Conservation (phyloP, 352 stramenopile species). For the Globisporangium polare region DNA sequence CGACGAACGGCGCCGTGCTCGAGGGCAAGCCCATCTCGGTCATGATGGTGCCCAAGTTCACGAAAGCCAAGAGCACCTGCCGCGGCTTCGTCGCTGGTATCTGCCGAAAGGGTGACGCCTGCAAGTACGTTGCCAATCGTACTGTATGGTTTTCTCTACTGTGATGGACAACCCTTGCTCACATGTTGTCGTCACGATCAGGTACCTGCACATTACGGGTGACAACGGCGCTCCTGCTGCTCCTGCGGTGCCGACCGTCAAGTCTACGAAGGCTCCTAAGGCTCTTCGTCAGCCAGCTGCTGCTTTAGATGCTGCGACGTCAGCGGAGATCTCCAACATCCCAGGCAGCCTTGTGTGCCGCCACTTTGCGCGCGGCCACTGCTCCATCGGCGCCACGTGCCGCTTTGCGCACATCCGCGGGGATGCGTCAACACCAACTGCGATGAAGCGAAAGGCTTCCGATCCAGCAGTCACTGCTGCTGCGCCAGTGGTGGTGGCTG, state of each 20-base stretch:
- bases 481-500: slow-evolving; percentile 1
- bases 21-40: slow-evolving; percentile 51
- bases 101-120: slow-evolving; percentile 56
- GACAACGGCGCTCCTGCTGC: neutral
- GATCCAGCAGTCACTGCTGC: neutral
- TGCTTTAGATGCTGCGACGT: slow-evolving; percentile 5
- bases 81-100: slow-evolving; percentile 53
- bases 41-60: slow-evolving; percentile 34
- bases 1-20: slow-evolving; percentile 50
- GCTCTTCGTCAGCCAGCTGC: neutral
- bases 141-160: neutral
- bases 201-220: neutral
- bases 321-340: slow-evolving; percentile 27
- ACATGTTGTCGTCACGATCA: neutral
- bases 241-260: neutral
- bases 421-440: slow-evolving; percentile 1
- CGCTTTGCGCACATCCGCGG: slow-evolving; percentile 44
- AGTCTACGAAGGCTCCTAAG: neutral
- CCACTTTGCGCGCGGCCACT: slow-evolving; percentile 53
- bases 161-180: neutral
- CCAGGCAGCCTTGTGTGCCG: slow-evolving; percentile 36
- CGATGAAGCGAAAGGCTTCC: slow-evolving; percentile 2
- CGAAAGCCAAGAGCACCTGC: slow-evolving; percentile 37
- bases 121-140: slow-evolving; percentile 47
- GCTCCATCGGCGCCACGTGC: slow-evolving; percentile 28